These are phyloP conservation scores for Solanum sejunctum DNA, from an alignment of 257 asterid genomes.

Conservation along the genomic window DNA sequence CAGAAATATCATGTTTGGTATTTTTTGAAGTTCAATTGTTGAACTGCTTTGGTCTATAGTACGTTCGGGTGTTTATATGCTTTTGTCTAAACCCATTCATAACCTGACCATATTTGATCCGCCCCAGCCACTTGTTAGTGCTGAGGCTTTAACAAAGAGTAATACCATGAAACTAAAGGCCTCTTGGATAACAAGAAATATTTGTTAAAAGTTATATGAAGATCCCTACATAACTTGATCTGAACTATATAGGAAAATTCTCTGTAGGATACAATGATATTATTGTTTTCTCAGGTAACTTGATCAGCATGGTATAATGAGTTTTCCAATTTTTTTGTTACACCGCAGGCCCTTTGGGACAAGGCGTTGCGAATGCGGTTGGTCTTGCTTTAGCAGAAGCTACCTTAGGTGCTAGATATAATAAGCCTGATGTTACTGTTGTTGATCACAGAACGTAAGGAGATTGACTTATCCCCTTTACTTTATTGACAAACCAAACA, in stretches of 20 bases:
- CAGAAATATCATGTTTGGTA: no score
- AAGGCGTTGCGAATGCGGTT: conserved; percentile 53
- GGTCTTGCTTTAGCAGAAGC: conserved; percentile 53
- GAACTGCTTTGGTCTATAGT: no score
- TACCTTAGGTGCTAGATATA: conserved; percentile 42
- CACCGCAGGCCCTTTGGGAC: conserved; percentile 47
- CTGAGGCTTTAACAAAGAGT: background rate
- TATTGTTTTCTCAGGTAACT: background rate
- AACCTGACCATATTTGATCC: background rate
- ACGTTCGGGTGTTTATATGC: background rate
- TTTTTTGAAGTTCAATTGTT: no score
- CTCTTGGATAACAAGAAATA: background rate
- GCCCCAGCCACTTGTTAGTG: background rate
- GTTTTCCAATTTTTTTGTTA: background rate
- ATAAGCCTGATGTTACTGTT: conserved; percentile 30
- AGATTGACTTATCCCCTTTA: background rate
- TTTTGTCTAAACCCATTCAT: background rate
- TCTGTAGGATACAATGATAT: background rate
- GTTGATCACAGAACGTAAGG: conserved; percentile 44
- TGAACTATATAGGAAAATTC: background rate
- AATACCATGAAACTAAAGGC: background rate
- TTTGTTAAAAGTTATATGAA: background rate
- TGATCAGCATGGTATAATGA: background rate
- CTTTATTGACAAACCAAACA: background rate
- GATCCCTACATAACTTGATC: background rate